A percentile compares a stretch with the other conserved stretches of the same genome.
Evolutionary conservation across 2,329 filamentous ascomycete genomes (phyloP).

Genomic region (Aspergillus sp.): DNA sequence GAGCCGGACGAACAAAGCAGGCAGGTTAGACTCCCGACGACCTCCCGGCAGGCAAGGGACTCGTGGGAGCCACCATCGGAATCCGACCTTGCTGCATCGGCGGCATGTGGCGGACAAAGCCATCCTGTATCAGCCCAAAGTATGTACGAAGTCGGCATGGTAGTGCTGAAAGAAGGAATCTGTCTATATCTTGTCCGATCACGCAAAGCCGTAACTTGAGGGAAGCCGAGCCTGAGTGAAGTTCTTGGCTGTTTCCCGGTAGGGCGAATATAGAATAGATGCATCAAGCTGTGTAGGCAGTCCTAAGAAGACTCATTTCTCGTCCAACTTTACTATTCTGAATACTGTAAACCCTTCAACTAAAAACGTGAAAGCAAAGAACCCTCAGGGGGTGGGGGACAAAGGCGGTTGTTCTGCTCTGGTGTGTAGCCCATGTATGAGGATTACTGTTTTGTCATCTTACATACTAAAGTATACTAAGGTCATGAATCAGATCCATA

Average conservation of each 20-base stretch:
- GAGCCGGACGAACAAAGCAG: background rate
- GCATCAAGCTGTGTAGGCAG: too few species aligned
- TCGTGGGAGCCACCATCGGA: background rate
- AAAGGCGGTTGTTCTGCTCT: too few species aligned
- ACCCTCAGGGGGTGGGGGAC: too few species aligned
- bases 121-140: background rate
- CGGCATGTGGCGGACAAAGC: background rate
- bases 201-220: background rate
- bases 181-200: background rate
- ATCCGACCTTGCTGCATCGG: background rate
- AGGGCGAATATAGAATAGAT: background rate
- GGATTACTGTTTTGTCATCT: too few species aligned
- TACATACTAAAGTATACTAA: too few species aligned
- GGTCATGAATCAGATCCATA: too few species aligned
- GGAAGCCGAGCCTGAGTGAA: background rate
- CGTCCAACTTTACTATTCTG: too few species aligned
- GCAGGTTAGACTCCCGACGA: too few species aligned
- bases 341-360: too few species aligned
- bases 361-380: too few species aligned
- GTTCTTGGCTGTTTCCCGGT: background rate
- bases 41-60: background rate
- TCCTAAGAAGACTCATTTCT: too few species aligned
- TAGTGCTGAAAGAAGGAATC: background rate
- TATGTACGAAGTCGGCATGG: background rate
- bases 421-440: too few species aligned